Conservation (phyloP, 2,329 filamentous ascomycete genomes). For the Monilinia fructigena region DNA sequence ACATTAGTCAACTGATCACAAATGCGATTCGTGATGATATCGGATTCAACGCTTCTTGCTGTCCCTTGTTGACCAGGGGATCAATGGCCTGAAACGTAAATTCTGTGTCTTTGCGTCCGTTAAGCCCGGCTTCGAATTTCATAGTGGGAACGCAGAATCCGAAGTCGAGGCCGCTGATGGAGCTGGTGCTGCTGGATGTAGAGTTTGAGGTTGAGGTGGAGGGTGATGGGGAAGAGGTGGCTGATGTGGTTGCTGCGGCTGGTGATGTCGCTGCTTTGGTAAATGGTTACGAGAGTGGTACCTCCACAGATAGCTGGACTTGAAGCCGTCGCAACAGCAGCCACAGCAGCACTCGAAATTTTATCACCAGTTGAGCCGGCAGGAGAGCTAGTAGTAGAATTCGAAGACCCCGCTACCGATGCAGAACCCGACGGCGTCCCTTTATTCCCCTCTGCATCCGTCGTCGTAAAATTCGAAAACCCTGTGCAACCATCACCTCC, state of each 20-base stretch:
- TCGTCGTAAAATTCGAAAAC: conserved; percentile 58
- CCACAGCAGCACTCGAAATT: conserved; percentile 24
- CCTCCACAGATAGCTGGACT: conserved; percentile 23
- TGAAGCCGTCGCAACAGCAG: conserved; percentile 24
- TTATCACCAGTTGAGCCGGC: neutral
- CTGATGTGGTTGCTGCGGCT: conserved; percentile 3
- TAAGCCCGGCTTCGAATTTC: conserved; percentile 56
- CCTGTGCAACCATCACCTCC: conserved; percentile 59
- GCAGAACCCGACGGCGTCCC: conserved; percentile 39
- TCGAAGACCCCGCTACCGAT: neutral
- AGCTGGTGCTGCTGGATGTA: conserved; percentile 28
- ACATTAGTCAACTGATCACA: conserved; percentile 68
- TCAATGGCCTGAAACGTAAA: conserved; percentile 69
- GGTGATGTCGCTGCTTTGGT: neutral
- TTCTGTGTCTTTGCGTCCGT: conserved; percentile 53
- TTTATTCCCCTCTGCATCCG: conserved; percentile 41
- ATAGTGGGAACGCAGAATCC: conserved; percentile 52
- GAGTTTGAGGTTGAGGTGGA: neutral
- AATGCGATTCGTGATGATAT: conserved; percentile 72
- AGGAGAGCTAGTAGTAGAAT: neutral
- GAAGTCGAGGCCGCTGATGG: conserved; percentile 46
- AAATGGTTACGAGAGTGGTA: conserved; percentile 29
- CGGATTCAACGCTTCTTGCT: conserved; percentile 68
- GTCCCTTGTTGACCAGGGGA: conserved; percentile 56
- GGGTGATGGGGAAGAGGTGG: neutral